phyloP scores from a whole-genome alignment of 495 filamentous ascomycete genomes.

The Xylaria palmicola region DNA sequence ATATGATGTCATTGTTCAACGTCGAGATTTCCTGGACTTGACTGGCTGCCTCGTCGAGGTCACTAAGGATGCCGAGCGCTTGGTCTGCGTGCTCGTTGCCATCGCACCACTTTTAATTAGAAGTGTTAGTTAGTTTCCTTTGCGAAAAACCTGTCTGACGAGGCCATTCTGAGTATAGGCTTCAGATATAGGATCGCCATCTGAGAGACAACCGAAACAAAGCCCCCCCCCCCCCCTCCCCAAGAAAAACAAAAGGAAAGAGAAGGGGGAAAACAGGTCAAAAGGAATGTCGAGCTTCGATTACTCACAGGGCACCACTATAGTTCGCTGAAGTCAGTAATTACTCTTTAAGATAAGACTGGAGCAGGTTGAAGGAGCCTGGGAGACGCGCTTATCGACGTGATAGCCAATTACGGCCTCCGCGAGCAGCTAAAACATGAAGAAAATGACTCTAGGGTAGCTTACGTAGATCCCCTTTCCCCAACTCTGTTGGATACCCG shows the following conservation, averaged over 20 bases:
- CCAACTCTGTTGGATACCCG: slow-evolving; percentile 51
- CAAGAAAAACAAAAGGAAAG: no score
- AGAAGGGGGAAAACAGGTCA: no score
- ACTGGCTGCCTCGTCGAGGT: slow-evolving; percentile 38
- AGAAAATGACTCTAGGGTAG: no score
- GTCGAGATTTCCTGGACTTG: slow-evolving; percentile 51
- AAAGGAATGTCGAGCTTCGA: not conserved
- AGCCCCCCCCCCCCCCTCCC: no score
- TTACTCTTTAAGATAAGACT: no score
- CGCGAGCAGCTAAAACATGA: no score
- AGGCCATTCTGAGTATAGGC: not conserved
- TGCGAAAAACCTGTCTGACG: not conserved
- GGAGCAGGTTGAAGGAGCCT: no score
- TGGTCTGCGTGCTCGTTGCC: slow-evolving; percentile 59
- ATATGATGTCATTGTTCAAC: slow-evolving; percentile 40
- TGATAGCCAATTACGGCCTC: no score
- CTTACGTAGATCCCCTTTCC: slow-evolving; percentile 59
- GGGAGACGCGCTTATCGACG: no score
- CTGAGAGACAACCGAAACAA: no score
- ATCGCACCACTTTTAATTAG: slow-evolving; percentile 51
- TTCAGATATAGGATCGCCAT: not conserved
- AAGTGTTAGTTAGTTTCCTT: not conserved
- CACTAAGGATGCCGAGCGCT: slow-evolving; percentile 51
- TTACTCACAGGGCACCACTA: slow-evolving; percentile 34
- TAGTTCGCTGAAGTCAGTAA: no score